Percentiles rank a stretch among this genome's conserved stretches.
These are phyloP conservation scores for Raffaelea arxii DNA, from an alignment of 2,329 filamentous ascomycete genomes.

Conservation along the genomic window DNA sequence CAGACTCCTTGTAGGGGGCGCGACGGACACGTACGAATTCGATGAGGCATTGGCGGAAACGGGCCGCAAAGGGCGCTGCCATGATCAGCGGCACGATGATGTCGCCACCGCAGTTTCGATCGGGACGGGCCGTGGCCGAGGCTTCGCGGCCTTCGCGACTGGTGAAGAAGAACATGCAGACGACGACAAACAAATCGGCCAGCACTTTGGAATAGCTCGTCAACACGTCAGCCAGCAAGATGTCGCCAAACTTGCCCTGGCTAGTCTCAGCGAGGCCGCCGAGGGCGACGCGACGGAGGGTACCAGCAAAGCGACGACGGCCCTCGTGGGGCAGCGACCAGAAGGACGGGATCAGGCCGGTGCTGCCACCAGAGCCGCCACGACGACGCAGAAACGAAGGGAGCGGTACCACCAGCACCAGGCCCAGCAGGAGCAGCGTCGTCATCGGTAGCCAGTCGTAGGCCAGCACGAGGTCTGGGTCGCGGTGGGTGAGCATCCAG, in stretches of 20 bases:
- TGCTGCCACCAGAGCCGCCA: neutral
- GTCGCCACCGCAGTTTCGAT: slow-evolving; percentile 70
- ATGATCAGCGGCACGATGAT: slow-evolving; percentile 79
- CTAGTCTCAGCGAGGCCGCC: slow-evolving; percentile 79
- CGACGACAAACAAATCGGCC: slow-evolving; percentile 76
- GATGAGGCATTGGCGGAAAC: slow-evolving; percentile 82
- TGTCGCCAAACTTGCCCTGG: slow-evolving; percentile 91
- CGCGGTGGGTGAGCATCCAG: slow-evolving; percentile 69
- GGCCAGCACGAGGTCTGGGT: slow-evolving; percentile 57
- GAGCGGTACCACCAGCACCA: slow-evolving; percentile 60
- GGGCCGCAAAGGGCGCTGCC: slow-evolving; percentile 72
- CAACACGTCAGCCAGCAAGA: slow-evolving; percentile 84
- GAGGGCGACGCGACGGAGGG: slow-evolving; percentile 66
- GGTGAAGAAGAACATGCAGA: slow-evolving; percentile 78
- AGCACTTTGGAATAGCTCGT: slow-evolving; percentile 92
- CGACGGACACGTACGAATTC: slow-evolving; percentile 68
- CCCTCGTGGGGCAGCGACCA: slow-evolving; percentile 50
- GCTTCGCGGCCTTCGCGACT: slow-evolving; percentile 32
- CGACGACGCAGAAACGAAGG: slow-evolving; percentile 6
- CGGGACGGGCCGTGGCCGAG: slow-evolving; percentile 69
- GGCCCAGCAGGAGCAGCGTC: slow-evolving; percentile 64
- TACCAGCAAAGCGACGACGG: slow-evolving; percentile 64
- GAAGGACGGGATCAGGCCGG: slow-evolving; percentile 5
- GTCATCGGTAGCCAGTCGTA: slow-evolving; percentile 83
- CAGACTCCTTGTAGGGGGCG: slow-evolving; percentile 41